Evolutionary conservation across 805 yeast genomes (phyloP).

Genomic region (Debaryomyces prosopidis): DNA sequence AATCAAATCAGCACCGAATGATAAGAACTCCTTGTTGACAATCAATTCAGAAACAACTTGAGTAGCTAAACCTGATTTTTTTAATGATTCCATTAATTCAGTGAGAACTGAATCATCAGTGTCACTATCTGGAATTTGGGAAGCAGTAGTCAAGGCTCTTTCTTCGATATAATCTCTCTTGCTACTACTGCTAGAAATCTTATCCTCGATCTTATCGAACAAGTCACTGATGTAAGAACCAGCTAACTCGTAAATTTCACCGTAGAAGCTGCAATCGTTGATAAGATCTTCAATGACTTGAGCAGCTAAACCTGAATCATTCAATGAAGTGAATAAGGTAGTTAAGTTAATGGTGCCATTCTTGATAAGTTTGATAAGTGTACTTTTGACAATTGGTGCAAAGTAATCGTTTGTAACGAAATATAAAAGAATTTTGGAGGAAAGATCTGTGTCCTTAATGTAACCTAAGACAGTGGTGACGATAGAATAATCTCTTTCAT

Average conservation of each 20-base stretch:
- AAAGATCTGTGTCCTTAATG: slow-evolving; percentile 36
- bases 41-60: slow-evolving; percentile 38
- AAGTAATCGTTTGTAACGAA: slow-evolving; percentile 33
- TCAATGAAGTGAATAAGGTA: slow-evolving; percentile 40
- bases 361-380: slow-evolving; percentile 29
- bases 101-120: slow-evolving; percentile 21
- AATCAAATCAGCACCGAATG: slow-evolving; percentile 40
- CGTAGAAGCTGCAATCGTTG: slow-evolving; percentile 39
- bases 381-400: slow-evolving; percentile 27
- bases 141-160: slow-evolving; percentile 10
- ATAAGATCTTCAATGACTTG: slow-evolving; percentile 36
- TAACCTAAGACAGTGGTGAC: slow-evolving; percentile 41
- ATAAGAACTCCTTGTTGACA: slow-evolving; percentile 35
- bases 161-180: slow-evolving; percentile 20
- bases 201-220: slow-evolving; percentile 23
- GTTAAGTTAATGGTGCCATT: slow-evolving; percentile 31
- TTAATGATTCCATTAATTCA: slow-evolving; percentile 43
- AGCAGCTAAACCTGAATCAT: slow-evolving; percentile 43
- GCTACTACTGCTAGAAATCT: slow-evolving; percentile 19
- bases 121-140: neutral
- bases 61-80: slow-evolving; percentile 42
- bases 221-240: slow-evolving; percentile 29
- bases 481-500: slow-evolving; percentile 38
- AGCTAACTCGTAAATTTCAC: slow-evolving; percentile 39
- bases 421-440: slow-evolving; percentile 34